A percentile compares a stretch with the other conserved stretches of the same genome.
These are phyloP conservation scores for Solanum pennellii DNA, from an alignment of 257 asterid genomes.

Conservation along the genomic window DNA sequence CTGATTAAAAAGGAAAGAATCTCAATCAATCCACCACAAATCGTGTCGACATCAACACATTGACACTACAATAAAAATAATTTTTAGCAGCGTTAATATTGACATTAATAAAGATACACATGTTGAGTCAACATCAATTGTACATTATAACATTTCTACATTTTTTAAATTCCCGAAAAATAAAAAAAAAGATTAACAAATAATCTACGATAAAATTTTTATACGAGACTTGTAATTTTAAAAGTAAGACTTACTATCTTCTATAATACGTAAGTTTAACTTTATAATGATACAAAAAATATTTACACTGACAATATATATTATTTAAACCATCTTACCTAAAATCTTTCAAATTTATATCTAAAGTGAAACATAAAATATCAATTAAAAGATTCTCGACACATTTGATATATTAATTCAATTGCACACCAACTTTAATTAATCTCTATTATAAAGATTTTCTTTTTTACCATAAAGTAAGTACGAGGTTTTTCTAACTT, in stretches of 20 bases:
- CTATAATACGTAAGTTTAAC: background rate
- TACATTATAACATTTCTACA: background rate
- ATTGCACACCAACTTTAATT: too few relatives aligned
- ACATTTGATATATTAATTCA: background rate
- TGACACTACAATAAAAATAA: too few relatives aligned
- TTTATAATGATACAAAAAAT: background rate
- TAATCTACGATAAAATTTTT: background rate
- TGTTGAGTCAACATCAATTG: background rate
- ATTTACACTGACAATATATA: background rate
- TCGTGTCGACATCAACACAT: background rate
- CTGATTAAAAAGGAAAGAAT: fast-evolving
- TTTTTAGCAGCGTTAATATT: too few relatives aligned
- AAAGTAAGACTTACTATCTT: background rate
- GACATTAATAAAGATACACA: background rate
- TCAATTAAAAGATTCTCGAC: background rate
- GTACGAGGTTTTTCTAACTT: background rate
- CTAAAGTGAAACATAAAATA: background rate
- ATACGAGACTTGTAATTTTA: background rate
- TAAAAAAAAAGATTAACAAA: too few relatives aligned
- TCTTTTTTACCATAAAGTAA: background rate
- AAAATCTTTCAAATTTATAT: too few relatives aligned
- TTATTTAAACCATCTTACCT: background rate
- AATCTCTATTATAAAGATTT: background rate
- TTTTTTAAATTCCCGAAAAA: background rate
- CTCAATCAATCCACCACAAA: background rate